Evolutionary conservation across 805 yeast species (phyloP).

Genomic region (Suhomyces xylopsoci): DNA sequence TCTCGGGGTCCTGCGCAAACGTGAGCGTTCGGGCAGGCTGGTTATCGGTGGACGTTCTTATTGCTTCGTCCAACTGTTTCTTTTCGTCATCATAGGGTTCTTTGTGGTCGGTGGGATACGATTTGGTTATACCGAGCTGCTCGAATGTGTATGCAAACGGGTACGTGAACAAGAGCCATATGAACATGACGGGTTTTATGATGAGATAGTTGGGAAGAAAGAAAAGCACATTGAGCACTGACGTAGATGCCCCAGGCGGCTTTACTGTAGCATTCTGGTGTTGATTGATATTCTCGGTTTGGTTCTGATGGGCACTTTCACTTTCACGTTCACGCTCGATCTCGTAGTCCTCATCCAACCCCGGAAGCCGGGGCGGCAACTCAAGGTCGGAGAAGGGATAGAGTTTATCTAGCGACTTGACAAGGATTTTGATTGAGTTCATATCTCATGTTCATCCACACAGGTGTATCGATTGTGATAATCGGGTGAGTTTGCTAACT

Average conservation of each 20-base stretch:
- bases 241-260: not conserved
- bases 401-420: conserved; percentile 29
- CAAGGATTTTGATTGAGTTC: conserved; percentile 36
- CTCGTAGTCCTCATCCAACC: conserved; percentile 6
- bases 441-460: conserved; percentile 12
- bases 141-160: conserved; percentile 49
- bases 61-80: not conserved
- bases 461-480: not conserved
- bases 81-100: not conserved
- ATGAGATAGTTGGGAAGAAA: conserved; percentile 51
- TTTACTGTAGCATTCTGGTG: not conserved
- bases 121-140: conserved; percentile 11
- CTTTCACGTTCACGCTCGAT: not conserved
- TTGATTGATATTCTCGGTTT: not conserved
- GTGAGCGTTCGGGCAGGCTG: not conserved
- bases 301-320: not conserved
- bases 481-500: not conserved
- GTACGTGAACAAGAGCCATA: conserved; percentile 52
- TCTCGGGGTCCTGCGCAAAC: conserved; percentile 1
- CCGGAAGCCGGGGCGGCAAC: conserved; percentile 8
- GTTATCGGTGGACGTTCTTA: not conserved
- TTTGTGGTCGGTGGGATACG: not conserved
- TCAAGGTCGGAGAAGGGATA: conserved; percentile 15
- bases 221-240: conserved; percentile 24
- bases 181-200: conserved; percentile 48